These are phyloP conservation scores for Cafeteria roenbergensis DNA, from an alignment of 108 stramenopile genomes.

Conservation along the genomic window DNA sequence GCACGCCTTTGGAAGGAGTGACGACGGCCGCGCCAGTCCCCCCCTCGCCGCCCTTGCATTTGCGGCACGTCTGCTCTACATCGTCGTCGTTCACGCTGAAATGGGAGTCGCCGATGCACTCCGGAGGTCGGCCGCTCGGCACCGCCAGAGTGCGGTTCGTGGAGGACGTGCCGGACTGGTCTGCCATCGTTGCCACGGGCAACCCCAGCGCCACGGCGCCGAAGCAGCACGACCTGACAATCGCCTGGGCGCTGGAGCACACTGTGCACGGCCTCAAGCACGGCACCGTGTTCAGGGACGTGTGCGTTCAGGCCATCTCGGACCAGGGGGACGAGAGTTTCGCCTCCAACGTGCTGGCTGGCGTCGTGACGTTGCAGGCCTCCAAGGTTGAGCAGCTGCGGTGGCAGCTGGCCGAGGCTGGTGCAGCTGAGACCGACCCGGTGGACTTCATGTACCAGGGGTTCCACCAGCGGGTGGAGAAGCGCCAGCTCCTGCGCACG, in stretches of 20 bases:
- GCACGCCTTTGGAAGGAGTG: neutral
- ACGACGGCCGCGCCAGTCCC: neutral
- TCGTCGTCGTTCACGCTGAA: neutral
- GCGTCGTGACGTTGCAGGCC: neutral
- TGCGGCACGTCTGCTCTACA: neutral
- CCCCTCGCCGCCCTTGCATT: neutral
- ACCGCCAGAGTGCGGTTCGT: neutral
- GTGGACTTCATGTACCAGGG: neutral
- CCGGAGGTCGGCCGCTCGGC: neutral
- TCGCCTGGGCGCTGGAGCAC: neutral
- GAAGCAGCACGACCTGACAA: neutral
- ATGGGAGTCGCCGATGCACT: neutral
- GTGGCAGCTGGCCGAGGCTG: neutral
- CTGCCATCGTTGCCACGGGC: neutral
- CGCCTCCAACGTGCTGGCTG: neutral
- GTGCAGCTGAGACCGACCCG: too few relatives aligned
- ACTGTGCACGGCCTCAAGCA: neutral
- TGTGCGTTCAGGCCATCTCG: neutral
- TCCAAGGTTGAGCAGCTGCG: neutral
- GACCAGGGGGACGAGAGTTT: neutral
- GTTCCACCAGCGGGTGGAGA: neutral
- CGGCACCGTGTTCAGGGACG: neutral
- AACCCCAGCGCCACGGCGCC: neutral
- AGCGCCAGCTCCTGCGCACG: neutral
- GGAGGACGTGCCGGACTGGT: neutral